Evolutionary conservation across 148 eudicot species (phyloP).

Genomic region (Simmondsia chinensis): DNA sequence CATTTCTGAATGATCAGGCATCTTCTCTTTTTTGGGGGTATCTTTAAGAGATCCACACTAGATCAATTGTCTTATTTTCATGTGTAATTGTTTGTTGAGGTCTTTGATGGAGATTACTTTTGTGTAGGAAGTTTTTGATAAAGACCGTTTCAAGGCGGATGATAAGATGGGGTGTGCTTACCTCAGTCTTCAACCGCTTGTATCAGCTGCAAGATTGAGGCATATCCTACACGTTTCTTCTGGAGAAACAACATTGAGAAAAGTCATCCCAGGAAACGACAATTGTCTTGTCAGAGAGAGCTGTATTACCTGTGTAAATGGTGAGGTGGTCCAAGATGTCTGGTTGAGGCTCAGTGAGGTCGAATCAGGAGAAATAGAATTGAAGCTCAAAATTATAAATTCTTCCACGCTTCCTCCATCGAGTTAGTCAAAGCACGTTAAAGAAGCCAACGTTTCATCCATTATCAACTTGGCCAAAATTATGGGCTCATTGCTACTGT

Average conservation of each 20-base stretch:
- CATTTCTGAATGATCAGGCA: background rate
- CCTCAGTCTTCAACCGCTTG: constrained; percentile 51
- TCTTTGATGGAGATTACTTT: no score
- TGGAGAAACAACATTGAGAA: constrained; percentile 42
- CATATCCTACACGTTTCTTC: constrained; percentile 44
- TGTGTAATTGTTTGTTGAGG: no score
- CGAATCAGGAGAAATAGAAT: constrained; percentile 56
- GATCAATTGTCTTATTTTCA: no score
- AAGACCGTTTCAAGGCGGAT: constrained; percentile 66
- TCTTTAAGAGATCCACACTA: no score
- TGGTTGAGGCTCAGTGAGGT: constrained; percentile 60
- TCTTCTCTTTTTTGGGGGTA: background rate
- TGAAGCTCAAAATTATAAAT: constrained; percentile 36
- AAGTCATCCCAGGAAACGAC: constrained; percentile 44
- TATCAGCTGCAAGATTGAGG: constrained; percentile 48
- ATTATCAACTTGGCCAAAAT: no score
- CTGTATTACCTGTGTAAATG: constrained; percentile 38
- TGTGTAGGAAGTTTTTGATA: constrained; percentile 60
- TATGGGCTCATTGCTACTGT: no score
- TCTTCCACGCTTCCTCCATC: constrained; percentile 11
- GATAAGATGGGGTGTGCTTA: constrained; percentile 73
- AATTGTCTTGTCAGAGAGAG: constrained; percentile 58
- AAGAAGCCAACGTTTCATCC: no score
- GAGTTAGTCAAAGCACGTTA: no score
- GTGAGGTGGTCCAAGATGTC: constrained; percentile 54